These are phyloP conservation scores for Tausonia pullulans DNA, from an alignment of 1,284 basidiomycete species.

Conservation along the genomic window DNA sequence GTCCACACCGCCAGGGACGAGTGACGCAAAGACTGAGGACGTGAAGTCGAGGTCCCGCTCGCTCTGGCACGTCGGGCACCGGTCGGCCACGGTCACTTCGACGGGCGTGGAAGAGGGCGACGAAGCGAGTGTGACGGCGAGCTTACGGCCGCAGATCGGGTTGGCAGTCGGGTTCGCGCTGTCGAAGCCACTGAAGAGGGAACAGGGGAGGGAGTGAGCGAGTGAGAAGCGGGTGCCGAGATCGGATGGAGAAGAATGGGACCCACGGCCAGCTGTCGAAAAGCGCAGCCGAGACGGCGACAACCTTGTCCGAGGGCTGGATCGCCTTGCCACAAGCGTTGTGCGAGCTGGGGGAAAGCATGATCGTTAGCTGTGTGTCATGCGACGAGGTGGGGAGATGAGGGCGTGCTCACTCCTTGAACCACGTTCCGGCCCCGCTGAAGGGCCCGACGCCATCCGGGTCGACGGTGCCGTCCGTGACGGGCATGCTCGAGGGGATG, in stretches of 20 bases:
- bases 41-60: constrained; percentile 38
- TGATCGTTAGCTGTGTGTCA: constrained; percentile 1
- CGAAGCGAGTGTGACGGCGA: constrained; percentile 28
- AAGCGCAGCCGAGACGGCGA: constrained; percentile 35
- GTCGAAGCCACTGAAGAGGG: constrained; percentile 23
- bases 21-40: constrained; percentile 32
- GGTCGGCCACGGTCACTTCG: constrained; percentile 37
- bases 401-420: constrained; percentile 22
- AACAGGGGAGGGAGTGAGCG: not conserved
- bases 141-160: constrained; percentile 39
- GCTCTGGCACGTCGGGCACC: constrained; percentile 36
- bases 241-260: not conserved
- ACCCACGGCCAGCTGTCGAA: constrained; percentile 37
- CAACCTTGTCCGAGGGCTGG: constrained; percentile 24
- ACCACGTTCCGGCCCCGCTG: constrained; percentile 31
- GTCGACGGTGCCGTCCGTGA: constrained; percentile 18
- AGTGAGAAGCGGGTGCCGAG: not conserved
- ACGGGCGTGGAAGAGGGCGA: constrained; percentile 27
- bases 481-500: no score
- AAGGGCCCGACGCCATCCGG: constrained; percentile 29
- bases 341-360: not conserved
- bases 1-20: constrained; percentile 10
- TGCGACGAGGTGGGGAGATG: not conserved
- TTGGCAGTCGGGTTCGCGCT: constrained; percentile 39
- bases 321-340: not conserved